Evolutionary conservation across 192 early-diverging fungal species (phyloP).

Genomic region (Backusella australiensis): DNA sequence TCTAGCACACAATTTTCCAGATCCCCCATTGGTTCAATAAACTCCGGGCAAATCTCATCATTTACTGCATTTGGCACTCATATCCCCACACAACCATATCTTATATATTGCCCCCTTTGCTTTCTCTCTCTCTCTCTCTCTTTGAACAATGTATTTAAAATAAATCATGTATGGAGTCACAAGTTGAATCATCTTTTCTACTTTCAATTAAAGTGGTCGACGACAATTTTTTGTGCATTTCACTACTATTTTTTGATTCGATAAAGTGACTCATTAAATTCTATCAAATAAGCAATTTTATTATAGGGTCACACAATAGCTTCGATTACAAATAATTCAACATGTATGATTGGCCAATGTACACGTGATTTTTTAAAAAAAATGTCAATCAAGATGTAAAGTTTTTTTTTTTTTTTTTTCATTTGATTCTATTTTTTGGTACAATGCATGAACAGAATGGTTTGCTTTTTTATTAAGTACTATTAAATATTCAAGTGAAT

Average conservation of each 20-base stretch:
- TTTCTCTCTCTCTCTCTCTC: background rate
- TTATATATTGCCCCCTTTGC: background rate
- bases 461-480: slow-evolving; percentile 2
- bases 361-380: background rate
- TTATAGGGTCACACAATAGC: background rate
- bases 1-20: slow-evolving; percentile 32
- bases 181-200: background rate
- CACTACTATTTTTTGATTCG: background rate
- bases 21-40: slow-evolving; percentile 12
- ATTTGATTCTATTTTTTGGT: background rate
- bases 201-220: background rate
- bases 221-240: background rate
- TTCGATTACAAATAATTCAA: background rate
- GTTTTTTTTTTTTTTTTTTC: background rate
- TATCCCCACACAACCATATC: background rate
- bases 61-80: slow-evolving; percentile 5
- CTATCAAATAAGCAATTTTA: background rate
- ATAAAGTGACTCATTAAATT: slow-evolving; percentile 1
- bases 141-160: background rate
- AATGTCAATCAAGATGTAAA: slow-evolving; percentile 1
- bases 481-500: background rate
- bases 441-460: background rate
- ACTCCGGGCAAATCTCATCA: slow-evolving; percentile 13
- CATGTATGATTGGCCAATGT: background rate
- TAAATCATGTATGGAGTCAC: background rate